A percentile compares a stretch with the other conserved stretches of the same genome.
phyloP scores from a whole-genome alignment of 2,329 filamentous ascomycete genomes.

The Calonectria crousiana region DNA sequence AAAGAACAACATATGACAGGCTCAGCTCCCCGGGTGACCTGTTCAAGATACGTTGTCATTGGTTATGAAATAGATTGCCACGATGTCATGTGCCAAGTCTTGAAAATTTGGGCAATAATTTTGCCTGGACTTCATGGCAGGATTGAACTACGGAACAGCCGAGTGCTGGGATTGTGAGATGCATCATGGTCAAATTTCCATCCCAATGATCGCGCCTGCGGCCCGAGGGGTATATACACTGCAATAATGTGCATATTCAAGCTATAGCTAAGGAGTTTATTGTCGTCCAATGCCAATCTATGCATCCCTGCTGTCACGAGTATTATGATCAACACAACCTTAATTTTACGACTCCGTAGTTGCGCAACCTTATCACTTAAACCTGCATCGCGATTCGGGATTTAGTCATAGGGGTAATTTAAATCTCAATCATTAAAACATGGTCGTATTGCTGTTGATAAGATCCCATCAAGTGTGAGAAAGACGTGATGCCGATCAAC shows the following conservation, averaged over 20 bases:
- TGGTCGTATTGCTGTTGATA: not conserved
- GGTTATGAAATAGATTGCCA: too few relatives aligned
- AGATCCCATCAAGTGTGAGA: not conserved
- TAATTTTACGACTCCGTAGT: not conserved
- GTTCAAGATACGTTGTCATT: not conserved
- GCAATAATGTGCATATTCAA: not conserved
- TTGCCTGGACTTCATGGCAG: not conserved
- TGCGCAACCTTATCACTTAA: not conserved
- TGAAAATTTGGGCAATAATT: not conserved
- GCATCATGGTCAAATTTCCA: not conserved
- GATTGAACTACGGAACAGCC: not conserved
- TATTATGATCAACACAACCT: not conserved
- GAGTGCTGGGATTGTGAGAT: not conserved
- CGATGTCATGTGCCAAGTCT: not conserved
- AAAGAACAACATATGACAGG: not conserved
- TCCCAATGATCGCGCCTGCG: not conserved
- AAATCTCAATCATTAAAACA: not conserved
- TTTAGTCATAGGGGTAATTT: not conserved
- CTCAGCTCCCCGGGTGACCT: not conserved
- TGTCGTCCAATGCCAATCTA: not conserved
- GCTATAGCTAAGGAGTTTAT: not conserved
- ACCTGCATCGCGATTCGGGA: too few relatives aligned
- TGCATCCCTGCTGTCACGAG: not conserved
- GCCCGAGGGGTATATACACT: not conserved
- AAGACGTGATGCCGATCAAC: not conserved